Evolutionary conservation across 2,329 filamentous ascomycete genomes (phyloP).

Genomic region (Colletotrichum siamense): DNA sequence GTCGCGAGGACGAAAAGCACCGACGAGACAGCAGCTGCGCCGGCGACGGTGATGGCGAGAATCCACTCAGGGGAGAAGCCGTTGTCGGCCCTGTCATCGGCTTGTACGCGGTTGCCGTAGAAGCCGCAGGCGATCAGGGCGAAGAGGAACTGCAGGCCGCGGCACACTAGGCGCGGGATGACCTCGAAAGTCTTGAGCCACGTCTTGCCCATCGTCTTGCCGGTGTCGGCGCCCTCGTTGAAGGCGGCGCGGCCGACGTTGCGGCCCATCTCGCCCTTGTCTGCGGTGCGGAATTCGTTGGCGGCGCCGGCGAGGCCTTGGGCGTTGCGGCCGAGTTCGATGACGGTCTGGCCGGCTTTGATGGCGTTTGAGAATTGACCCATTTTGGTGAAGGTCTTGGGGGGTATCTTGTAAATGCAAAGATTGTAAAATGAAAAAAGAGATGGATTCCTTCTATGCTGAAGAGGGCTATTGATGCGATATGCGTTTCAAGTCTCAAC

Average conservation of each 20-base stretch:
- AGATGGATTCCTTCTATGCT: background rate
- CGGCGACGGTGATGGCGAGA: conserved; percentile 66
- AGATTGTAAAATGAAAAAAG: background rate
- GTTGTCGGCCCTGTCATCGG: conserved; percentile 40
- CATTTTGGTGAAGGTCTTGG: conserved; percentile 25
- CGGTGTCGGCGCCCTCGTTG: conserved; percentile 37
- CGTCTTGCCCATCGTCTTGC: conserved; percentile 48
- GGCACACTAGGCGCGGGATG: conserved; percentile 57
- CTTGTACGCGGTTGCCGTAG: conserved; percentile 67
- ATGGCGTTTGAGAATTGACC: conserved; percentile 33
- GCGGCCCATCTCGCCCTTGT: conserved; percentile 38
- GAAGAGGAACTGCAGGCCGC: conserved; percentile 73
- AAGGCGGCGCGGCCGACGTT: conserved; percentile 36
- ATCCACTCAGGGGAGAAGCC: conserved; percentile 63
- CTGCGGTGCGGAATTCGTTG: conserved; percentile 33
- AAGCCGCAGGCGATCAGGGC: conserved; percentile 72
- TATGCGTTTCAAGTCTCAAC: background rate
- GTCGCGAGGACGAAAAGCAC: conserved; percentile 45
- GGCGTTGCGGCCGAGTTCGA: conserved; percentile 35
- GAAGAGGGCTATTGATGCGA: background rate
- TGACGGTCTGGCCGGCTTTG: conserved; percentile 37
- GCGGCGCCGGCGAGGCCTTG: conserved; percentile 31
- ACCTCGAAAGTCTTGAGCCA: conserved; percentile 52
- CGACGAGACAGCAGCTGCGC: conserved; percentile 58
- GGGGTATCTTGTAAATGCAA: background rate